Evolutionary conservation across 1,139 yeast genomes (phyloP), one percentile per base, ranked within the genome.

Genomic region (Trichomonascaceae sp.): DNA sequence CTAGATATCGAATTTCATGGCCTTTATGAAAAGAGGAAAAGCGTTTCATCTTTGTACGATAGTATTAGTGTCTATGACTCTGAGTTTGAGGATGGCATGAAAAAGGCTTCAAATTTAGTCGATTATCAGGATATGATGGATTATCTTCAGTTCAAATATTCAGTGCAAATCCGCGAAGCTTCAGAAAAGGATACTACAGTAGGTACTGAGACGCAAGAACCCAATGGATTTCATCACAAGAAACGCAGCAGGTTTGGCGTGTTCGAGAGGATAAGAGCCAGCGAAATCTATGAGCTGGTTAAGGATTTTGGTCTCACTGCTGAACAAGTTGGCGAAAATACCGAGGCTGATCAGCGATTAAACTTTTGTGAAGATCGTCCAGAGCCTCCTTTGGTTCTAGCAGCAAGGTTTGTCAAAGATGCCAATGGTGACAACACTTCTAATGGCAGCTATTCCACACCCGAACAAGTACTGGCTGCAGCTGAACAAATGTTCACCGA

Each of bases 1-100:
- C 78, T 90, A 52, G 98, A 93, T 67, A 79, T 90, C 61, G 97
- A 89, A 63, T 93, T 83, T 70, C 97, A 91, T 66, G 86, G 96
- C 9, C 74, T 91, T 49, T 77, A 87, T 57, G 90, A 87, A 62
- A 91, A 90, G 73, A 81, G 86, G 19, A 75, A 79, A 54, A 79
- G 84, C 46, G 81, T 86, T 36, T 79, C 78, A 60, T 79, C 78
- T 53, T 73, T 88, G 54, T 82, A 82, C 57, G 75, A 78, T 20
- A 73, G 80, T 17, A 72, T 90, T 57, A 74, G 74, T 22, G 68
- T 80, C 19, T 78, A 77, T 48, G 96, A 89, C 67, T 76, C 80
- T 47, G 73, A 83, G 18, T 81, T 81, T 57, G 86, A 82, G 55
- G 81, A 78, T 43, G 70, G 72, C 51, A 75, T 85, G 49, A 74